phyloP scores from a whole-genome alignment of 2,329 filamentous ascomycete species.

The Diaporthe sp. region DNA sequence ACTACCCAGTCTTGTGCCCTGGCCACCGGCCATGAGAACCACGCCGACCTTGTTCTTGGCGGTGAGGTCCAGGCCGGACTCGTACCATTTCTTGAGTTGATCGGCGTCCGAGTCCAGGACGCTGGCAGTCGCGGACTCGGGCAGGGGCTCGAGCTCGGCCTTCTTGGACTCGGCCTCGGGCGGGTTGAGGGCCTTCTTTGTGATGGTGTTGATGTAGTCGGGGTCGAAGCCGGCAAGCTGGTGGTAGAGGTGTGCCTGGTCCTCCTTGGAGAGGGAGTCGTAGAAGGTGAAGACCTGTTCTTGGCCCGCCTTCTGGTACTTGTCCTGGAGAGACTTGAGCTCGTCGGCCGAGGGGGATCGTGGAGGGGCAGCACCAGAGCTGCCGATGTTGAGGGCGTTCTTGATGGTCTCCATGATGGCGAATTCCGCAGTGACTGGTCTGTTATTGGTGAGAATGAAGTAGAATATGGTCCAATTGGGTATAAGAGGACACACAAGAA shows the following conservation, averaged over 20 bases:
- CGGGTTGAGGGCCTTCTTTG: slow-evolving; percentile 84
- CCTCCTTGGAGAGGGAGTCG: slow-evolving; percentile 79
- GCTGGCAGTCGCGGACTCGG: slow-evolving; percentile 86
- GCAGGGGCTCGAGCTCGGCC: slow-evolving; percentile 84
- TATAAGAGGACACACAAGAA: slow-evolving; percentile 17
- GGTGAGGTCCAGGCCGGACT: slow-evolving; percentile 84
- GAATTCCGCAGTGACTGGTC: background rate
- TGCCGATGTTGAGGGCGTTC: slow-evolving; percentile 55
- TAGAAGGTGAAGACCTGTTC: slow-evolving; percentile 90
- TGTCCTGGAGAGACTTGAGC: slow-evolving; percentile 76
- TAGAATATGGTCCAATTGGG: background rate
- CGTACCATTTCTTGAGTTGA: slow-evolving; percentile 88
- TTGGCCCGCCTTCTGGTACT: slow-evolving; percentile 82
- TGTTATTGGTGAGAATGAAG: background rate
- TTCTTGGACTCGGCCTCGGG: slow-evolving; percentile 69
- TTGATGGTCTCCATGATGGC: slow-evolving; percentile 60
- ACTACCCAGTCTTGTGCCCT: slow-evolving; percentile 94
- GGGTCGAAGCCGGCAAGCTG: slow-evolving; percentile 89
- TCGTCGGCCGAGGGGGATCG: slow-evolving; percentile 74
- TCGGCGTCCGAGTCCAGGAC: slow-evolving; percentile 88
- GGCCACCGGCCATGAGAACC: slow-evolving; percentile 96
- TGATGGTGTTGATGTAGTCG: slow-evolving; percentile 87
- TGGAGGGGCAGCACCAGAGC: slow-evolving; percentile 51
- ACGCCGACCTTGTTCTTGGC: slow-evolving; percentile 83
- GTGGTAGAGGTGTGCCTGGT: slow-evolving; percentile 84